Conservation (phyloP, 2,329 filamentous ascomycete genomes). For the Cladosporium sp. region DNA sequence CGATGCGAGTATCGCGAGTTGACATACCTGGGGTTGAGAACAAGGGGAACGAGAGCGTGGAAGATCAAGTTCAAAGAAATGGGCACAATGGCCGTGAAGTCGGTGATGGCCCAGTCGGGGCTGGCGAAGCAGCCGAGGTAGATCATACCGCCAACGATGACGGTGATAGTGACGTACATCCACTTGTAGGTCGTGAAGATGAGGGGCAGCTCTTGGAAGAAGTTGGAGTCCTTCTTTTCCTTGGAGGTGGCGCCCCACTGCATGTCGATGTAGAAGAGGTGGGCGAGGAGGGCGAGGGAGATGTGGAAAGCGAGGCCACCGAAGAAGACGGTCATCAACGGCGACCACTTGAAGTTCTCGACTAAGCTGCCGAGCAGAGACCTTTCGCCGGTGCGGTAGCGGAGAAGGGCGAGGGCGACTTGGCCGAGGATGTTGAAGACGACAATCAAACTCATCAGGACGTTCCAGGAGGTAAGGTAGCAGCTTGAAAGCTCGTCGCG, state of each 20-base stretch:
- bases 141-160: constrained; percentile 43
- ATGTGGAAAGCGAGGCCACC: constrained; percentile 78
- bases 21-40: constrained; percentile 46
- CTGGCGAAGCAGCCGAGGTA: constrained; percentile 43
- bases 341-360: constrained; percentile 61
- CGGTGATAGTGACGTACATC: constrained; percentile 48
- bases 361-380: constrained; percentile 46
- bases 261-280: constrained; percentile 86
- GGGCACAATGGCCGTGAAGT: constrained; percentile 56
- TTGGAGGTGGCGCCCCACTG: constrained; percentile 81
- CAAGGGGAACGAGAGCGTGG: constrained; percentile 54
- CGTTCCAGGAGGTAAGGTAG: constrained; percentile 64
- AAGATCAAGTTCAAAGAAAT: constrained; percentile 47
- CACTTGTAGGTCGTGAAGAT: constrained; percentile 51
- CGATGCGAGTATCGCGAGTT: neutral
- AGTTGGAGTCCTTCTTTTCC: constrained; percentile 63
- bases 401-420: constrained; percentile 56
- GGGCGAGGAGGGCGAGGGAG: constrained; percentile 70
- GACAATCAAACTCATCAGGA: constrained; percentile 59
- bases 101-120: constrained; percentile 49
- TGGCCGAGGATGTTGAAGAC: constrained; percentile 62
- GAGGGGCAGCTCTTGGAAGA: constrained; percentile 50
- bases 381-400: constrained; percentile 57
- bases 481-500: constrained; percentile 63
- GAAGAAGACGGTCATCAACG: constrained; percentile 73